These are phyloP conservation scores for Aureoboletus auriporus DNA, from an alignment of 768 basidiomycete species.

Conservation along the genomic window DNA sequence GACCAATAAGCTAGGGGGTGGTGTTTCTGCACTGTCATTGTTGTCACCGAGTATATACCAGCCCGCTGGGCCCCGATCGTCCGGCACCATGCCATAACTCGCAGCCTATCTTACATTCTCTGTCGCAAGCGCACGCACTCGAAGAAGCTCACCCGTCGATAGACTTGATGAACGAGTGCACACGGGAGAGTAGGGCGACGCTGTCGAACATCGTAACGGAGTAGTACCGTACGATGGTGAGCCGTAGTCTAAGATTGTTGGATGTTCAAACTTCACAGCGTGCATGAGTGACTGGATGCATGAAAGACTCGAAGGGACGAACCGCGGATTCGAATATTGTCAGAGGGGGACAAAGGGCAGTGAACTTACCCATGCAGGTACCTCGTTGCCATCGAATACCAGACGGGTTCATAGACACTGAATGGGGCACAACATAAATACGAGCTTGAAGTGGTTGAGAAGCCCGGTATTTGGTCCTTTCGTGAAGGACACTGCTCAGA, in stretches of 20 bases:
- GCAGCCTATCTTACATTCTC: too few species aligned
- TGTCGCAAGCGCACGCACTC: too few species aligned
- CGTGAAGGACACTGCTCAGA: too few species aligned
- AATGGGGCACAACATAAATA: neutral
- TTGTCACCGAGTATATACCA: too few species aligned
- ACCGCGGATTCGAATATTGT: conserved; percentile 70
- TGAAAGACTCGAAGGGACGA: neutral
- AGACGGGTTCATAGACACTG: neutral
- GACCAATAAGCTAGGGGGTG: too few species aligned
- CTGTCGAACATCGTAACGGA: conserved; percentile 79
- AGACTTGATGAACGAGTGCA: too few species aligned
- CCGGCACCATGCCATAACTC: too few species aligned
- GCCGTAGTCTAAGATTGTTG: conserved; percentile 89
- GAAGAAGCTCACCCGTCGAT: too few species aligned
- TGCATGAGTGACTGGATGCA: neutral
- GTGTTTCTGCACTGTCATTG: too few species aligned
- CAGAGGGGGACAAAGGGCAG: conserved; percentile 85
- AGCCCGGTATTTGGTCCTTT: conserved; percentile 56
- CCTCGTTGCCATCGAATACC: conserved; percentile 41
- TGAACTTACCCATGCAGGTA: conserved; percentile 76
- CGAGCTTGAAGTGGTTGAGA: conserved; percentile 71
- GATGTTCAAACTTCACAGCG: conserved; percentile 75
- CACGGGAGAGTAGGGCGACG: too few species aligned
- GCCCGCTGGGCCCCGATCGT: too few species aligned
- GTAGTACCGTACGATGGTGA: conserved; percentile 82